Evolutionary conservation across 2,329 filamentous ascomycete species (phyloP).

Genomic region (Nigrospora sphaerica): DNA sequence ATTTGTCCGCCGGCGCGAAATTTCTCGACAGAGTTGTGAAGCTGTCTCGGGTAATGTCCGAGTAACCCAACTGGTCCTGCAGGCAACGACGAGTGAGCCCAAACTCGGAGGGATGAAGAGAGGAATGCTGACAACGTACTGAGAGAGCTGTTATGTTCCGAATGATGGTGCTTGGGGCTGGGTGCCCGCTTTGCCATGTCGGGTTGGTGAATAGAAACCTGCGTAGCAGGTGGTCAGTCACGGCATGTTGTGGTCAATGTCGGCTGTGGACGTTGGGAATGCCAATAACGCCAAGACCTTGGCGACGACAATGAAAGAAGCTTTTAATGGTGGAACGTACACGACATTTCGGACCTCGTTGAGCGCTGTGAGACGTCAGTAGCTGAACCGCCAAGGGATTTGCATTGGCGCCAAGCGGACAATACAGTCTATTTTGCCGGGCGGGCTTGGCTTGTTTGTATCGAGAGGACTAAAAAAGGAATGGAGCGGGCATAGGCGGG

Average conservation of each 20-base stretch:
- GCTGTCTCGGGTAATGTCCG: slow-evolving; percentile 44
- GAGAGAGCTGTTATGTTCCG: slow-evolving; percentile 49
- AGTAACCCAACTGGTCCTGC: slow-evolving; percentile 42
- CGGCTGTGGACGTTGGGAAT: not conserved
- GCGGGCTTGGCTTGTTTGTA: not conserved
- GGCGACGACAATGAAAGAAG: slow-evolving; percentile 5
- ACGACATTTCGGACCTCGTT: slow-evolving; percentile 26
- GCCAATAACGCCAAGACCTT: not conserved
- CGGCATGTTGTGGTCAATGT: not conserved
- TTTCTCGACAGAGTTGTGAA: slow-evolving; percentile 72
- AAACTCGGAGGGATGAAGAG: not conserved
- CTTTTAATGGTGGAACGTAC: slow-evolving; percentile 17
- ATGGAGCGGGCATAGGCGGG: not conserved
- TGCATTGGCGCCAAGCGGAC: slow-evolving; percentile 22
- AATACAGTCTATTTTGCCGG: not conserved
- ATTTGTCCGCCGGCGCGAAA: slow-evolving; percentile 45
- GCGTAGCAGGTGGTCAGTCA: not conserved
- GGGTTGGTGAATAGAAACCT: slow-evolving; percentile 57
- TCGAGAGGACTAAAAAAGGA: too few species aligned
- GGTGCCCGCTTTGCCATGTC: slow-evolving; percentile 41
- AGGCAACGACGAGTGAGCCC: not conserved
- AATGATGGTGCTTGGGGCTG: slow-evolving; percentile 45
- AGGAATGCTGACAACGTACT: slow-evolving; percentile 29
- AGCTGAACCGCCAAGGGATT: slow-evolving; percentile 20
- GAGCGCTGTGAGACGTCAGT: slow-evolving; percentile 26